Evolutionary conservation across 2,329 filamentous ascomycete species (phyloP).

Genomic region (Paracoccidioides lutzii): DNA sequence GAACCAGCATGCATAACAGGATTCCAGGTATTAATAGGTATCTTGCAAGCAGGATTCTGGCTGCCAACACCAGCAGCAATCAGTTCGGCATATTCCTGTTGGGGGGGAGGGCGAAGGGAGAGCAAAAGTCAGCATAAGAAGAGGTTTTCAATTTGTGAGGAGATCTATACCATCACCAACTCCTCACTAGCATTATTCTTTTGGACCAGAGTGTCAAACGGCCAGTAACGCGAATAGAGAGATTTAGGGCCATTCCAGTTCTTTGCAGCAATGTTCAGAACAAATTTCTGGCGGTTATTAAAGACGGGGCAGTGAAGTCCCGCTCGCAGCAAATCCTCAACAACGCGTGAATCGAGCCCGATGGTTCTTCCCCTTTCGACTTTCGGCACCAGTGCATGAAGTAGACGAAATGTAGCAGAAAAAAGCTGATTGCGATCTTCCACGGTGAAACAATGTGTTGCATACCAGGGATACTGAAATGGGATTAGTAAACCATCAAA

Average conservation of each 20-base stretch:
- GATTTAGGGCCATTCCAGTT: conserved; percentile 14
- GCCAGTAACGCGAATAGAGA: conserved; percentile 23
- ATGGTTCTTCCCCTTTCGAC: conserved; percentile 34
- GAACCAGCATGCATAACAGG: conserved; percentile 7
- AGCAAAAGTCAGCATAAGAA: background rate
- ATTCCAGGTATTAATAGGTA: conserved; percentile 9
- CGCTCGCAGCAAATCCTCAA: conserved; percentile 28
- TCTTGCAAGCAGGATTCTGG: conserved; percentile 3
- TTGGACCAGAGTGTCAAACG: conserved; percentile 27
- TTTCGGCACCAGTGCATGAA: conserved; percentile 52
- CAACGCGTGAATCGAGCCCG: conserved; percentile 27
- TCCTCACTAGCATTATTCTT: conserved; percentile 13
- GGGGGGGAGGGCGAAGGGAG: background rate
- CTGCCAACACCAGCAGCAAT: conserved; percentile 5
- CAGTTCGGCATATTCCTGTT: conserved; percentile 11
- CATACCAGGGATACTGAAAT: conserved; percentile 39
- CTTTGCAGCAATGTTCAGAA: conserved; percentile 19
- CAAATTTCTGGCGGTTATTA: conserved; percentile 32
- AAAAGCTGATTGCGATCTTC: conserved; percentile 36
- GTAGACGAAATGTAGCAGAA: conserved; percentile 26
- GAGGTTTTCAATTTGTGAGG: background rate
- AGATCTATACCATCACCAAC: conserved; percentile 18
- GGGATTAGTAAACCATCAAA: conserved; percentile 5
- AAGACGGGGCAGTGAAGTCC: conserved; percentile 32
- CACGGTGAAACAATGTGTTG: conserved; percentile 33